A percentile compares a stretch with the other conserved stretches of the same genome.
phyloP scores from a whole-genome alignment of 106 monocot genomes.

The Agapanthus africanus region DNA sequence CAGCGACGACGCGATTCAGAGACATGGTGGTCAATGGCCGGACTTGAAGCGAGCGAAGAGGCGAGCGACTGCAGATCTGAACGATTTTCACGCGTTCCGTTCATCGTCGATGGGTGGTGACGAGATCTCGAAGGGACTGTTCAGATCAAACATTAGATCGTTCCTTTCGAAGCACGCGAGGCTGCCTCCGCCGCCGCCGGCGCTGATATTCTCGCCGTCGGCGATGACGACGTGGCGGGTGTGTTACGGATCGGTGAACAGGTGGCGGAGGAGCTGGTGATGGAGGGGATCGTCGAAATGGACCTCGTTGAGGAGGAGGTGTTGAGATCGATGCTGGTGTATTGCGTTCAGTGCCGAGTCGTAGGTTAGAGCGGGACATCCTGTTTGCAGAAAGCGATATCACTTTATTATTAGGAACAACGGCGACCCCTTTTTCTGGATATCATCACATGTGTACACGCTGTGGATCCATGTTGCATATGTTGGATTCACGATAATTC shows the following conservation, averaged over 20 bases:
- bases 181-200: slow-evolving; percentile 26
- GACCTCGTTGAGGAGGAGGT: slow-evolving; percentile 83
- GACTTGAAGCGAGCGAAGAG: slow-evolving; percentile 71
- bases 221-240: slow-evolving; percentile 51
- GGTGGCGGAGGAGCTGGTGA: too few species aligned
- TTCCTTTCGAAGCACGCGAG: slow-evolving; percentile 52
- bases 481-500: slow-evolving; percentile 56
- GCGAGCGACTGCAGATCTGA: slow-evolving; percentile 48
- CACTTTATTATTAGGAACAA: slow-evolving; percentile 88
- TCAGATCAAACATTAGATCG: slow-evolving; percentile 47
- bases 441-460: slow-evolving; percentile 26
- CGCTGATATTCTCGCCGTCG: slow-evolving; percentile 23
- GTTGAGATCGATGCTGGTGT: slow-evolving; percentile 46
- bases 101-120: not conserved
- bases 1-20: too few species aligned
- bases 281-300: slow-evolving; percentile 42
- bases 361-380: slow-evolving; percentile 94
- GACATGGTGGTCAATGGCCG: slow-evolving; percentile 65
- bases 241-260: slow-evolving; percentile 28
- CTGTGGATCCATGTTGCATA: slow-evolving; percentile 42
- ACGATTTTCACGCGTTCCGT: slow-evolving; percentile 49
- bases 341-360: slow-evolving; percentile 95
- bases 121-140: slow-evolving; percentile 24
- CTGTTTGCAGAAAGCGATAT: slow-evolving; percentile 87
- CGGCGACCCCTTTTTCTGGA: slow-evolving; percentile 12